These are phyloP conservation scores for Starmera amethionina DNA, from an alignment of 805 yeast species.

Conservation along the genomic window DNA sequence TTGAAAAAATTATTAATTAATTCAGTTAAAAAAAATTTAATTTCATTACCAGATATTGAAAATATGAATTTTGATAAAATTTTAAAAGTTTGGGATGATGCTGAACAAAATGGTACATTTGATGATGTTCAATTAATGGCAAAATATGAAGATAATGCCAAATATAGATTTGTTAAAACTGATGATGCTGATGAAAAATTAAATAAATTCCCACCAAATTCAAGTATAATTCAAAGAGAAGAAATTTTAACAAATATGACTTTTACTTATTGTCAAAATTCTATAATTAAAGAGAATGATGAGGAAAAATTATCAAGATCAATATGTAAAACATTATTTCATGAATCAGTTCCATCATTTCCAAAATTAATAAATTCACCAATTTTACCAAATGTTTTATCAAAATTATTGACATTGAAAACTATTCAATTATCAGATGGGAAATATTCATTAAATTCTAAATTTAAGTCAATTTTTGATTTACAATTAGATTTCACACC, in stretches of 20 bases:
- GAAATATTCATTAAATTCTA: too few species aligned
- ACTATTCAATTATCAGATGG: too few species aligned
- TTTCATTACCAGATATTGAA: slow-evolving; percentile 39
- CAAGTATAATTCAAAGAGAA: slow-evolving; percentile 62
- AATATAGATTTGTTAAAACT: slow-evolving; percentile 30
- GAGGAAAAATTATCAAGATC: too few species aligned
- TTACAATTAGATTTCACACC: too few species aligned
- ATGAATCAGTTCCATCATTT: too few species aligned
- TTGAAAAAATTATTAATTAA: slow-evolving; percentile 61
- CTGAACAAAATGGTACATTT: slow-evolving; percentile 25
- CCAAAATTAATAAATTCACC: too few species aligned
- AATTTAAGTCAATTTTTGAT: too few species aligned
- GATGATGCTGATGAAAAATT: slow-evolving; percentile 15
- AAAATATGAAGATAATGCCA: slow-evolving; percentile 37
- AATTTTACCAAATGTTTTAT: too few species aligned
- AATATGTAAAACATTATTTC: too few species aligned
- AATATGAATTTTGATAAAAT: slow-evolving; percentile 41
- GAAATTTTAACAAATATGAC: slow-evolving; percentile 35
- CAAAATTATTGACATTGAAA: too few species aligned
- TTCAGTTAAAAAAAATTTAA: slow-evolving; percentile 46
- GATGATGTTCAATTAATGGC: slow-evolving; percentile 20
- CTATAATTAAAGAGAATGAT: too few species aligned
- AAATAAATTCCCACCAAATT: slow-evolving; percentile 27
- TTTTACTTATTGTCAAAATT: slow-evolving; percentile 26
- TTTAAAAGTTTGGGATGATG: slow-evolving; percentile 55